Conservation (phyloP, 2,329 filamentous ascomycete species). For the Cordyceps fumosorosea region DNA sequence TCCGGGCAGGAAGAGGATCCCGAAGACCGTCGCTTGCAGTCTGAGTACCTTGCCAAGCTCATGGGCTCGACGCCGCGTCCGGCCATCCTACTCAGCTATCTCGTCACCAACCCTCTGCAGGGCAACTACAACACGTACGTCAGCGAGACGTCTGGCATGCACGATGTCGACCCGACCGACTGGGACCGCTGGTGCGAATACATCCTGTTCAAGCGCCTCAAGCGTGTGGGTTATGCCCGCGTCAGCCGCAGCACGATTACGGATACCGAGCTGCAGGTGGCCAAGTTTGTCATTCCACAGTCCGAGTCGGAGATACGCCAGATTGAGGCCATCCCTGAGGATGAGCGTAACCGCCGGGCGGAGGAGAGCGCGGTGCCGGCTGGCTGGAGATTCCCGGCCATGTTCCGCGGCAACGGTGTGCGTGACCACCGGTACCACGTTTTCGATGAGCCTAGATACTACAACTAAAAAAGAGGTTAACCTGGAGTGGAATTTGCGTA, state of each 20-base stretch:
- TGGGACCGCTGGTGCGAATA: slow-evolving; percentile 99
- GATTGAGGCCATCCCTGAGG: slow-evolving; percentile 34
- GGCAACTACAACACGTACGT: slow-evolving; percentile 98
- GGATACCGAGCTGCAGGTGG: slow-evolving; percentile 93
- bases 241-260: slow-evolving; percentile 88
- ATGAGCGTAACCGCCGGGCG: slow-evolving; percentile 53
- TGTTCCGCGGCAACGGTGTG: slow-evolving; percentile 82
- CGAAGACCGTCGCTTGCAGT: slow-evolving; percentile 82
- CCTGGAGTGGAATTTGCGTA: background rate
- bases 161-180: slow-evolving; percentile 84
- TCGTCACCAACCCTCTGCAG: slow-evolving; percentile 82
- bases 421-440: slow-evolving; percentile 91
- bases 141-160: slow-evolving; percentile 79
- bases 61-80: slow-evolving; percentile 82
- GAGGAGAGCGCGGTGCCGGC: slow-evolving; percentile 67
- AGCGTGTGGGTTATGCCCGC: slow-evolving; percentile 80
- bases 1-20: slow-evolving; percentile 96
- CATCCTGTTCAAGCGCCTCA: slow-evolving; percentile 86
- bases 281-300: slow-evolving; percentile 79
- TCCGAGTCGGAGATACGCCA: slow-evolving; percentile 49
- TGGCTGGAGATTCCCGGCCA: slow-evolving; percentile 72
- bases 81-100: slow-evolving; percentile 79
- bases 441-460: slow-evolving; percentile 85
- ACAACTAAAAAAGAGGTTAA: slow-evolving; percentile 24
- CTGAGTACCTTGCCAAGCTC: slow-evolving; percentile 74